Percentiles rank a stretch among this genome's conserved stretches.
Evolutionary conservation across 306 rosid genomes (phyloP).

Genomic region (Lathyrus sativus): DNA sequence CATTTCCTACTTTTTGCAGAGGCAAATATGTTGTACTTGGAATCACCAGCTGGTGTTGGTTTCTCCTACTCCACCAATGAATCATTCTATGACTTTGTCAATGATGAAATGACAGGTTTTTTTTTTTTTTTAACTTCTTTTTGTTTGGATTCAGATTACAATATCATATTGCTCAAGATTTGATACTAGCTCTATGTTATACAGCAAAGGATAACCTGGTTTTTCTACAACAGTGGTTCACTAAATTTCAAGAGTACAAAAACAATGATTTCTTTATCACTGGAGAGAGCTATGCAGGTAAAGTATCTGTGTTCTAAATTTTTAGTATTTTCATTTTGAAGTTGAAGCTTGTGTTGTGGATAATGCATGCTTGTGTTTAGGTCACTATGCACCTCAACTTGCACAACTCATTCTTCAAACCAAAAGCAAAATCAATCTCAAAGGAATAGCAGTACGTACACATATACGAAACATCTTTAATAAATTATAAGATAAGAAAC

Average conservation of each 20-base stretch:
- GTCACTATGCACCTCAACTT: conserved; percentile 81
- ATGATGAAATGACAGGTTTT: conserved; percentile 64
- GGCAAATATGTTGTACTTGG: conserved; percentile 71
- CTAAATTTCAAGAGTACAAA: conserved; percentile 55
- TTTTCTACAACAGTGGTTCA: conserved; percentile 62
- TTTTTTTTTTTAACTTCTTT: conserved; percentile 6
- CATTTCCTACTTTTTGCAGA: conserved; percentile 38
- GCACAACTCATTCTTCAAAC: conserved; percentile 62
- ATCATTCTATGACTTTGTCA: conserved; percentile 52
- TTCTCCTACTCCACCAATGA: conserved; percentile 68
- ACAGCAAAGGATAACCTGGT: conserved; percentile 69
- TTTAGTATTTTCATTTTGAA: neutral
- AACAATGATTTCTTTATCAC: conserved; percentile 61
- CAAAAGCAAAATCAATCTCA: conserved; percentile 53
- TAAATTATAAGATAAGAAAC: neutral
- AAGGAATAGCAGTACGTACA: conserved; percentile 70
- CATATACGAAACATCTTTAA: neutral
- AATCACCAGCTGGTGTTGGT: conserved; percentile 85
- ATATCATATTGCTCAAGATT: neutral
- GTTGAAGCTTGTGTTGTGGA: conserved; percentile 1
- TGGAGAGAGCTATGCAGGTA: conserved; percentile 84
- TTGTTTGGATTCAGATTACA: neutral
- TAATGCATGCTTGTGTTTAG: conserved; percentile 39
- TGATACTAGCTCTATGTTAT: neutral
- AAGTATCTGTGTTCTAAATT: neutral